Evolutionary conservation across 2,329 filamentous ascomycete genomes (phyloP).

Genomic region (Pseudocercospora ulei): DNA sequence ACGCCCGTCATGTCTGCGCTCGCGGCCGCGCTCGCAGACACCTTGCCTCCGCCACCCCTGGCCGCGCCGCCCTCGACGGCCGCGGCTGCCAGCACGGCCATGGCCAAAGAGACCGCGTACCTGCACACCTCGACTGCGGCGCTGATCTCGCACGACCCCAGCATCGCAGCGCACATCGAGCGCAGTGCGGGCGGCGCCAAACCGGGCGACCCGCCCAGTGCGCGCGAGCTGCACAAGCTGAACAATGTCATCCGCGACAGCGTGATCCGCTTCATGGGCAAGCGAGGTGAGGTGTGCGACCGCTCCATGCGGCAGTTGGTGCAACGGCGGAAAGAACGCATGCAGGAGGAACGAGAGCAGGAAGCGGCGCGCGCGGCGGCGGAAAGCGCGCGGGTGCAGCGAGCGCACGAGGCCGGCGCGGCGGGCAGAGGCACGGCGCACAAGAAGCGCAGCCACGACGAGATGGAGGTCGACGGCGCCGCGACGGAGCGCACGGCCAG

Average conservation of each 20-base stretch:
- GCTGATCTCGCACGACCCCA: slow-evolving; percentile 46
- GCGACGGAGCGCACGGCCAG: slow-evolving; percentile 59
- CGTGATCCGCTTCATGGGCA: slow-evolving; percentile 38
- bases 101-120: slow-evolving; percentile 46
- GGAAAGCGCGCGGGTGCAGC: slow-evolving; percentile 33
- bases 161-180: slow-evolving; percentile 62
- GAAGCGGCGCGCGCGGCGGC: slow-evolving; percentile 45
- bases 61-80: slow-evolving; percentile 55
- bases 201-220: slow-evolving; percentile 43
- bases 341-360: slow-evolving; percentile 46
- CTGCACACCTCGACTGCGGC: slow-evolving; percentile 51
- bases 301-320: slow-evolving; percentile 62
- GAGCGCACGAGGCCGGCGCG: slow-evolving; percentile 28
- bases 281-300: slow-evolving; percentile 58
- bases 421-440: slow-evolving; percentile 25
- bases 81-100: slow-evolving; percentile 45
- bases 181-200: slow-evolving; percentile 46
- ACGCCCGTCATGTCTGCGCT: too few species aligned
- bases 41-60: slow-evolving; percentile 42
- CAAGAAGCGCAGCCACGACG: slow-evolving; percentile 31
- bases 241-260: slow-evolving; percentile 55
- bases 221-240: slow-evolving; percentile 55
- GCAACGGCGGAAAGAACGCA: slow-evolving; percentile 53
- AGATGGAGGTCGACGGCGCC: slow-evolving; percentile 37
- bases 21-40: slow-evolving; percentile 38